A percentile compares a stretch with the other conserved stretches of the same genome.
Evolutionary conservation across 2,329 filamentous ascomycete species (phyloP).

Genomic region (Sporothrix schenckii): DNA sequence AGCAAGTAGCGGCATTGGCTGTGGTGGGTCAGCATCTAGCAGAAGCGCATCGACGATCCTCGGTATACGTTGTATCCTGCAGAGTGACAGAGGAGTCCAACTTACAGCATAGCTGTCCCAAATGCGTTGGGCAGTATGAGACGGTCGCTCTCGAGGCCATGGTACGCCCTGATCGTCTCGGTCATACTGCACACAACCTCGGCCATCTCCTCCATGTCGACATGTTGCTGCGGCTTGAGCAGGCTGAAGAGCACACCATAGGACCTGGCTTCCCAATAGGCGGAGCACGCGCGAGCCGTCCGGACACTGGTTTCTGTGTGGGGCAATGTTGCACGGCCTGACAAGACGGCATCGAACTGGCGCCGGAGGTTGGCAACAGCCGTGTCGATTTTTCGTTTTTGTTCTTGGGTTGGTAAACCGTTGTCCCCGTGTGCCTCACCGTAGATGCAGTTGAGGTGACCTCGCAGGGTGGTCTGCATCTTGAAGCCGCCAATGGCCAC

Average conservation of each 20-base stretch:
- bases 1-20: slow-evolving; percentile 37
- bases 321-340: slow-evolving; percentile 2
- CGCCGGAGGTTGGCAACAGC: slow-evolving; percentile 25
- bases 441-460: slow-evolving; percentile 32
- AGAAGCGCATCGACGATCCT: no score
- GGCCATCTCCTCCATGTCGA: slow-evolving; percentile 12
- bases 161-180: slow-evolving; percentile 33
- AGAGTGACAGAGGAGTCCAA: not conserved
- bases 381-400: not conserved
- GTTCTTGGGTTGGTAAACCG: not conserved
- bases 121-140: slow-evolving; percentile 34
- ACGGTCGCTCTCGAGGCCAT: slow-evolving; percentile 25
- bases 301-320: slow-evolving; percentile 12
- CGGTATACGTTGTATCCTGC: no score
- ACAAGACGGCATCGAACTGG: slow-evolving; percentile 23
- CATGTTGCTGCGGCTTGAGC: slow-evolving; percentile 9
- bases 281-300: slow-evolving; percentile 29
- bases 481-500: slow-evolving; percentile 19
- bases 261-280: slow-evolving; percentile 33
- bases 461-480: slow-evolving; percentile 30
- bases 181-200: slow-evolving; percentile 29
- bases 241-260: slow-evolving; percentile 27
- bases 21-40: not conserved
- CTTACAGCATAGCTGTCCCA: slow-evolving; percentile 33
- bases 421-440: not conserved